Base-by-base conservation (phyloP, 805 yeast species). In the Candida chauliodis region DNA sequence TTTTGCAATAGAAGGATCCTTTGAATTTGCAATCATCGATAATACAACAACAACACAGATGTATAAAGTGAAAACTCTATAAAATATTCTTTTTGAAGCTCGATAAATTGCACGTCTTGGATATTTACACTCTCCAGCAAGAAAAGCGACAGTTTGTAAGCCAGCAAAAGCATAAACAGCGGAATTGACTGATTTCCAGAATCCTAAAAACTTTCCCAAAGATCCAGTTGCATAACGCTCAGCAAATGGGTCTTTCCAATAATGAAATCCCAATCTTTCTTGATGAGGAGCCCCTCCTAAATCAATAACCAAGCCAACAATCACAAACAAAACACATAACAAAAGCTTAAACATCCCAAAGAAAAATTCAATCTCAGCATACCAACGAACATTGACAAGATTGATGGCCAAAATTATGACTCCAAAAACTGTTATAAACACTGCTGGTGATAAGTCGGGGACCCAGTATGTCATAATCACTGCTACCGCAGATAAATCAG, bases 401-500 rank as follows among this genome's bases (percentile, higher is more conserved):
- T 70, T 71, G 14, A 59, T 51, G 3, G 52, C 49, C 17, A 63
- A 46, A 21, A 69, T 59, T n/a, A 63, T 45, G 2, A 65, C 50
- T 6, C 63, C 61, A 39, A 71, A 59, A 13, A 68, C 56, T 3
- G 74, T 54, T 20, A 72, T 67, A 69, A 69, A 72, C 32, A 69
- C 60, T 24, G 71, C 77, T 8, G 71, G 66, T 27, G 60, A 68
- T 15, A 70, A 48, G 28, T 56, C 59, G 7, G 24, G 10, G 1
- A 67, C 52, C 78, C 76, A 73, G 43, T 63, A 73, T 13, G 63
- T 59, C 46, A 71, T 57, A 7, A 71, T 63, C 26, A 71, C 60
- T n/a, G 74, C 69, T 11, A 67, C 66, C 2, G 76, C 75, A 16
- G 72, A 53, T 24, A 73, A 52, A 43, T 72, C 76, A 37, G 53